Base-by-base conservation (phyloP, 805 yeast species). In the Metschnikowia corniflorae region DNA sequence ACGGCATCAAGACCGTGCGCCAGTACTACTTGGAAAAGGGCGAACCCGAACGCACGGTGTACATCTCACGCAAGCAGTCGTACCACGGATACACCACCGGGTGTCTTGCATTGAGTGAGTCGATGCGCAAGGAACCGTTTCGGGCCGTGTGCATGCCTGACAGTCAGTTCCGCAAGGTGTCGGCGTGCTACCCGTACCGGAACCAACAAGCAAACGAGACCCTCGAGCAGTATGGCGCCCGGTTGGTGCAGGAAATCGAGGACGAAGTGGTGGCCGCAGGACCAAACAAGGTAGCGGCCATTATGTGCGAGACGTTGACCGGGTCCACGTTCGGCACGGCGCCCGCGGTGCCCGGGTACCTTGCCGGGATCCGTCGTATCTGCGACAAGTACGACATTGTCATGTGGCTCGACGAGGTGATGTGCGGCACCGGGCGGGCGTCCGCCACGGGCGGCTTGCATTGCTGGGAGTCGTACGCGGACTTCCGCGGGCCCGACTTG, bases 351-450 rank as follows among this genome's bases (percentile, higher is more conserved):
- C 45, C 47, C 6, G 47, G 50, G 8, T 43, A 43, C 39, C 38
- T 46, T 38, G 32, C 65, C 38, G 77, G 73, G 10, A 55, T 66
- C 27, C 56, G 71, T 35, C 67, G 60, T 27, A 52, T 75, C 33
- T 73, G 78, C 50, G 68, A 70, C 54, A 74, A 74, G 50, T 74
- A 73, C 53, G 78, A 72, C 29, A 63, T 71, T 26, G 53, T 74
- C 26, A 58, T 75, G 47, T 62, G 71, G 58, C 55, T 73, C 32
- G 80, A 75, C 47, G 80, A 76, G 55, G 75, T 74, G 29, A 73
- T 75, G 78, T 73, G 77, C 50, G 80, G 80, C 22, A 65, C 73
- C 25, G 80, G 79, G 16, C 65, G 80, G 49, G 50, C 54, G 27
- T 58, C 67, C 42, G 76, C 75, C 31, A 54, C 70, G 15, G 70